Evolutionary conservation across 805 yeast genomes (phyloP).

Genomic region (Lipomyces yamadae): DNA sequence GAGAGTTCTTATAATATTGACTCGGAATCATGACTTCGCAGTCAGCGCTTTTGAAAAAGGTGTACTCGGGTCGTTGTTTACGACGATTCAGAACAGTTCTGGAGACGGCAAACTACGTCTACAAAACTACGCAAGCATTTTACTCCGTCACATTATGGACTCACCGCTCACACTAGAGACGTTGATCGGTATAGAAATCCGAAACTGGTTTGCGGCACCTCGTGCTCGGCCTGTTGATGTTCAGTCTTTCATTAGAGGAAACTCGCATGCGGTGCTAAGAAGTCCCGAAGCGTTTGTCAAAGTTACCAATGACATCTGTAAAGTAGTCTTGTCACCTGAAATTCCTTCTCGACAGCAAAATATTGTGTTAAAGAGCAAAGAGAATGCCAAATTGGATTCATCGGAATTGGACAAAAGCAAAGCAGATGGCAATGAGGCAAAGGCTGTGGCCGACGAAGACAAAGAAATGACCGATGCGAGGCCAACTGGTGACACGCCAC

Average conservation of each 20-base stretch:
- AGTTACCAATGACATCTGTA: slow-evolving; percentile 43
- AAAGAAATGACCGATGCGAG: slow-evolving; percentile 41
- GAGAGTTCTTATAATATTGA: slow-evolving; percentile 59
- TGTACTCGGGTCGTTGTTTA: slow-evolving; percentile 55
- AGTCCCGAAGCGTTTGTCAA: slow-evolving; percentile 57
- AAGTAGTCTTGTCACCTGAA: slow-evolving; percentile 16
- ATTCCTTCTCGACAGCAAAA: slow-evolving; percentile 24
- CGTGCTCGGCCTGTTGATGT: slow-evolving; percentile 44
- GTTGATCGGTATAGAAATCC: slow-evolving; percentile 58
- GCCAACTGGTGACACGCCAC: slow-evolving; percentile 41
- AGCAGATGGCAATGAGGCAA: slow-evolving; percentile 1
- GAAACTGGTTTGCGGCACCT: slow-evolving; percentile 47
- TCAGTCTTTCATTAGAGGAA: slow-evolving; percentile 44
- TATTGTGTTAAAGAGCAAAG: slow-evolving; percentile 24
- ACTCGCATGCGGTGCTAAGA: slow-evolving; percentile 45
- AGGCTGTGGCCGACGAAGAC: slow-evolving; percentile 34
- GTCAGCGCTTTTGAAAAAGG: slow-evolving; percentile 53
- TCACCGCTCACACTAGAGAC: slow-evolving; percentile 53
- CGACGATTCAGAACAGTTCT: slow-evolving; percentile 48
- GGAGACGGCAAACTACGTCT: slow-evolving; percentile 48
- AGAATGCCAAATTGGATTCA: slow-evolving; percentile 4
- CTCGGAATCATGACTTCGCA: slow-evolving; percentile 53
- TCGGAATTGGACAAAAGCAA: slow-evolving; percentile 10
- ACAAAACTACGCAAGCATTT: slow-evolving; percentile 56
- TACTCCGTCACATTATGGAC: slow-evolving; percentile 75